Percentiles rank a stretch among this genome's conserved stretches.
phyloP scores from a whole-genome alignment of 2,329 filamentous ascomycete genomes.

The Diplodia intermedia region DNA sequence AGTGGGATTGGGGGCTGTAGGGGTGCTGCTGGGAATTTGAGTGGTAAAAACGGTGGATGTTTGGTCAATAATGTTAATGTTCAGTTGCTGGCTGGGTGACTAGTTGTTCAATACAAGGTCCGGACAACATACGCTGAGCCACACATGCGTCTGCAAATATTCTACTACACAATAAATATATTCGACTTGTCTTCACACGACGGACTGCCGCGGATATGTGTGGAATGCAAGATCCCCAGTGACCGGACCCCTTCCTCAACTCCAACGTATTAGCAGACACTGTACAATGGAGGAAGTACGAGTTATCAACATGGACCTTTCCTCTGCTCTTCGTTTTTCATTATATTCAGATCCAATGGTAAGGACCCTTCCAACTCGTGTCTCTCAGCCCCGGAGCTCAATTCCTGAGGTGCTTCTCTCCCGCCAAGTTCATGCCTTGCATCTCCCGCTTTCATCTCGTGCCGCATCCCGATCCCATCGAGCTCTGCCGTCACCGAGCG shows the following conservation, averaged over 20 bases:
- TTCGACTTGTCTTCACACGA: no score
- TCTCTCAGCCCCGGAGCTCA: constrained; percentile 18
- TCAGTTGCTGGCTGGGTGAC: not conserved
- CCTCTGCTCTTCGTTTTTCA: not conserved
- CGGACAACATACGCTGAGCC: no score
- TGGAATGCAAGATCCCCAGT: no score
- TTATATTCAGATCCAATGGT: constrained; percentile 2
- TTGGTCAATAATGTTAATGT: not conserved
- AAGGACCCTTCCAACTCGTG: constrained; percentile 29
- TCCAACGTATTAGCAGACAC: no score
- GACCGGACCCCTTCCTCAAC: no score
- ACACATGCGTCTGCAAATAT: no score
- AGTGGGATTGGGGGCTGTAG: not conserved
- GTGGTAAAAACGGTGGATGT: not conserved
- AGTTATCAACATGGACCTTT: not conserved
- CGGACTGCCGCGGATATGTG: no score
- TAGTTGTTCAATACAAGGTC: not conserved
- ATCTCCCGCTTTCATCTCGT: constrained; percentile 20
- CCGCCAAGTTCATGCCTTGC: constrained; percentile 1
- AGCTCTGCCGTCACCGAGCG: not conserved
- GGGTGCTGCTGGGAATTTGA: not conserved
- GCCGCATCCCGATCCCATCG: constrained; percentile 4
- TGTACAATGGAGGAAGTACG: not conserved
- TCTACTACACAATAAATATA: no score
- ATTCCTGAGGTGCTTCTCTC: constrained; percentile 7